Base-by-base conservation (phyloP, 2,329 filamentous ascomycete species). In the Leptographium wingfieldii region DNA sequence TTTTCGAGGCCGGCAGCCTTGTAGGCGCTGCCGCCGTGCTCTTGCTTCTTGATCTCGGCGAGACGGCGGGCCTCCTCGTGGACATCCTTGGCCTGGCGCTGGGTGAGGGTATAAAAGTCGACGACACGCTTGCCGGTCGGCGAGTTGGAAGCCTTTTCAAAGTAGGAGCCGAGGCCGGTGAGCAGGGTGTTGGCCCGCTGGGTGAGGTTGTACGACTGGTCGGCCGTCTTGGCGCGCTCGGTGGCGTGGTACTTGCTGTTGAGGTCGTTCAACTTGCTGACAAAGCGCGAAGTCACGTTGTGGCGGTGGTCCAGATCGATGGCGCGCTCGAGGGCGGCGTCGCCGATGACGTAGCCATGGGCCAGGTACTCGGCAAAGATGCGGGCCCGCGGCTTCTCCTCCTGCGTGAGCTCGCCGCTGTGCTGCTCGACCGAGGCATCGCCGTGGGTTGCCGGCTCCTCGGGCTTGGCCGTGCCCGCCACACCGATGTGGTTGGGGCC, bases 311-410 rank as follows among this genome's bases (percentile, higher is more conserved):
- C 94, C 57, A 97, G 84, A 35, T 89, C 83, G 68, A 99, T 88
- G 64, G 90, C 92, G 64, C 82, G 82, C 76, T 94, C 82, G 67
- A 96, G 86, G 57, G 89, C 88, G 33, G 73, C 78, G 60, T 86
- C 83, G 35, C 82, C 91, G 65, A 97, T 80, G 48, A 85, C 82
- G 76, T 99, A 99, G 67, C 94, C 94, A 68, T 96, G 90, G 12
- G 94, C 92, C 40, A 99, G 87, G 74, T 97, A 96, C 77, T 99
- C 94, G 65, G 94, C 94, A 57, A 96, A 74, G 72, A 99, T 96
- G 68, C 94, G 90, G 49, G 88, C 84, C 68, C 92, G 88, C 19
- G 94, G 94, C 81, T 99, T 99, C 79, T 97, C 91, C 75, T 99
- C 94, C 72, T 99, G 94, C 16, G 86, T 84, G 68, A 97, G 85